Base-by-base conservation (phyloP, 192 early-diverging fungal species). In the Paraglomus brasilianum region DNA sequence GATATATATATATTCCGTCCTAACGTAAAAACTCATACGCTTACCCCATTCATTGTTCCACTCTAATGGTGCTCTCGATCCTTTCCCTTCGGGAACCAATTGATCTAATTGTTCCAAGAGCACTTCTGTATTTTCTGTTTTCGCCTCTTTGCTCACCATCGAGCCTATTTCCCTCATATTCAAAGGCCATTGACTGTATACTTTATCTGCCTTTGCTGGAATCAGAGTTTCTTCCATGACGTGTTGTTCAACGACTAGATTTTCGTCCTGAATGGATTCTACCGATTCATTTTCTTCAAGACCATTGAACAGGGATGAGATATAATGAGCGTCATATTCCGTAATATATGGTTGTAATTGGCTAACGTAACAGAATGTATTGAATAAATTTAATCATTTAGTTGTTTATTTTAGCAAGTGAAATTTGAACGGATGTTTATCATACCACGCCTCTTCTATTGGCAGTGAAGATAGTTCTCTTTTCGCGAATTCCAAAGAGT, bases 1-100 rank as follows among this genome's bases (percentile, higher is more conserved):
- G n/a, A n/a, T n/a, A n/a, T n/a, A n/a, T n/a, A n/a, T n/a, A n/a
- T n/a, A n/a, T n/a, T n/a, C n/a, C n/a, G n/a, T n/a, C n/a, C n/a
- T n/a, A n/a, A n/a, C n/a, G n/a, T 60, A 10, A 8, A 60, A 46
- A 43, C 48, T 44, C 5, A 10, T n/a, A 41, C 9, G 14, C 36
- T 43, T 69, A 69, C 53, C 67, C 67, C 67, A 69, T 47, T 58
- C 21, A 46, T 69, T 57, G 13, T 57, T 17, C 22, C 24, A 49
- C 38, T 69, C 53, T 24, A 69, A 57, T 46, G 67, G 67, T 5
- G 41, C 52, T 69, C 39, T 69, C n/a, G 58, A 15, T 17, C 53
- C 67, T 38, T 15, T 56, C 19, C 58, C 67, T 57, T 69, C 67
- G 8, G 67, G 55, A n/a, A 47, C 15, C 13, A 39, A 6, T 36